Evolutionary conservation across 495 filamentous ascomycete species (phyloP), one percentile per base, ranked within the genome.

Genomic region (Penicillium desertorum): DNA sequence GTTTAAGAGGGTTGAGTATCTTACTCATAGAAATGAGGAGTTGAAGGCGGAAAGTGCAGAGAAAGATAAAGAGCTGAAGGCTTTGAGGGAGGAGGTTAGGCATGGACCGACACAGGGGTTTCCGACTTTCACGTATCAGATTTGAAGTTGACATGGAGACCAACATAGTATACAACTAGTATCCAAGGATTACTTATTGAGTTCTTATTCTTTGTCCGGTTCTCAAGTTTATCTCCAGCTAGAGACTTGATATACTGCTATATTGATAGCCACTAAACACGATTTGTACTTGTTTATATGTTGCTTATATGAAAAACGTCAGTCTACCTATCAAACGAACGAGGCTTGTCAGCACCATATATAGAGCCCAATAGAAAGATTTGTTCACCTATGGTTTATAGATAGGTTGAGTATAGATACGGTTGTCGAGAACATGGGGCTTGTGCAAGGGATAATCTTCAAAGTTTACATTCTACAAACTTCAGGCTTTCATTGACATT

Each of bases 121-220:
- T 19, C 49, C 20, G 22, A n/a, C 36, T 12, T 51, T 20, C 36
- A 51, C 49, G 0, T 51, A 51, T 29, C 20, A 51, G 20, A 51
- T 51, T 23, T 42, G 36, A 51, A 39, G 36, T 17, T 16, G 14
- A 37, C n/a, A 17, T n/a, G n/a, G 16, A 8, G n/a, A 10, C 9
- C 30, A 14, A 9, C 6, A 7, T 39, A 17, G 36, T 39, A 39
- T 7, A 39, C 16, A 17, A 7, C 8, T 6, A 39, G 2, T 17
- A n/a, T 9, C n/a, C n/a, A 39, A 9, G 6, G 36, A 39, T 9
- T 39, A 39, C 0, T n/a, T 1, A n/a, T 39, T 2, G 36, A n/a
- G 16, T 6, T n/a, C 2, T 7, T n/a, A 3, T 39, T 39, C 9
- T n/a, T 8, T 34, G 7, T 3, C 7, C 36, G 5, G 7, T 3